Evolutionary conservation across 345 rosid genomes (phyloP).

Genomic region (Populus tremula): DNA sequence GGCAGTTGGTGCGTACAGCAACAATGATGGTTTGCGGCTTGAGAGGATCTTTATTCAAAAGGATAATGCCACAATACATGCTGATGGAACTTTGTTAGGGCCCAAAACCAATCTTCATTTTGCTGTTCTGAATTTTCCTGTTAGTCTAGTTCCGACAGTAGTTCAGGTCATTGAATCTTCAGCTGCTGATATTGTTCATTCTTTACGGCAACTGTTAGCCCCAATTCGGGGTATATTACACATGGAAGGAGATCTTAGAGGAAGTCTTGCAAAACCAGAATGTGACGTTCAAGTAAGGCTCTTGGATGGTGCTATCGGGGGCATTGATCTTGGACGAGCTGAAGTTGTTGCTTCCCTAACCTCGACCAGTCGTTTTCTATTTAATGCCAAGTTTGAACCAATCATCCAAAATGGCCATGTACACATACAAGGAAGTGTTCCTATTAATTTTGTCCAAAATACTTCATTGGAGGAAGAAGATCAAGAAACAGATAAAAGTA

Average conservation of each 20-base stretch:
- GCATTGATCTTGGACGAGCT: constrained; percentile 95
- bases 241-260: constrained; percentile 99
- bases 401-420: constrained; percentile 90
- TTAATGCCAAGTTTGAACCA: constrained; percentile 94
- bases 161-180: constrained; percentile 91
- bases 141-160: constrained; percentile 87
- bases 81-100: constrained; percentile 89
- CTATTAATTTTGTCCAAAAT: constrained; percentile 68
- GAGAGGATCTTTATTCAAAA: constrained; percentile 89
- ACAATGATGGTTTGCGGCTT: constrained; percentile 89
- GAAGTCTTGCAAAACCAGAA: constrained; percentile 89
- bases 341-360: constrained; percentile 93
- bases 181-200: constrained; percentile 72
- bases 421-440: constrained; percentile 93
- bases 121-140: constrained; percentile 94
- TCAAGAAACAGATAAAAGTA: constrained; percentile 48
- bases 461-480: constrained; percentile 57
- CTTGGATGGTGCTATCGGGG: constrained; percentile 90
- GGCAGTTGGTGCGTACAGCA: constrained; percentile 91
- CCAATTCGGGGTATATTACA: constrained; percentile 89
- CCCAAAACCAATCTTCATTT: constrained; percentile 94
- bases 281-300: constrained; percentile 96
- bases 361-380: constrained; percentile 81
- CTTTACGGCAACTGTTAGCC: constrained; percentile 75
- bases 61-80: constrained; percentile 94